Percentiles rank a stretch among this genome's conserved stretches.
These are phyloP conservation scores for Elsinoe arachidis DNA, from an alignment of 2,329 filamentous ascomycete genomes.

Conservation along the genomic window DNA sequence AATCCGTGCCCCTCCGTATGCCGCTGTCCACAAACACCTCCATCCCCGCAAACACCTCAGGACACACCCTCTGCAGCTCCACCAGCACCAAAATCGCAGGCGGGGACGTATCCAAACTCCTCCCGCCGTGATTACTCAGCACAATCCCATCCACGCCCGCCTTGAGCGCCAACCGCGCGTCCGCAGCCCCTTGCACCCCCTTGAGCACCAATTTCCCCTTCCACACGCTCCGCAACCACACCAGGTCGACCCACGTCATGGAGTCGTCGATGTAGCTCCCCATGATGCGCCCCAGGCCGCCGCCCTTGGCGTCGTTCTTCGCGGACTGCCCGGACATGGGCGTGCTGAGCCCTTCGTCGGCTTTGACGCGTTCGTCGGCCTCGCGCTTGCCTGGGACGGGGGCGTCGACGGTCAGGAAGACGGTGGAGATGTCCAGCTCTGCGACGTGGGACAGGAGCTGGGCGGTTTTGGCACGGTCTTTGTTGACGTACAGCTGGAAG, in stretches of 20 bases:
- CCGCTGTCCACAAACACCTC: constrained; percentile 59
- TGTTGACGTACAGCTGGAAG: constrained; percentile 57
- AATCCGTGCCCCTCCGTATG: constrained; percentile 55
- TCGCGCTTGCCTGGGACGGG: constrained; percentile 49
- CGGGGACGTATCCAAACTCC: constrained; percentile 43
- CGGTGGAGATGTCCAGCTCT: constrained; percentile 39
- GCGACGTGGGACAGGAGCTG: constrained; percentile 40
- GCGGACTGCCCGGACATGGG: constrained; percentile 44
- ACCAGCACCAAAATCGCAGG: constrained; percentile 52
- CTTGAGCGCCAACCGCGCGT: constrained; percentile 35
- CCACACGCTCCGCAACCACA: constrained; percentile 36
- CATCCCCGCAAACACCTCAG: constrained; percentile 50
- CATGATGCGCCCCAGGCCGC: constrained; percentile 48
- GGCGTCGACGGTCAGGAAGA: constrained; percentile 53
- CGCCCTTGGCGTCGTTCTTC: constrained; percentile 47
- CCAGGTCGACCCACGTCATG: constrained; percentile 42
- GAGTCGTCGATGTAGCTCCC: constrained; percentile 49
- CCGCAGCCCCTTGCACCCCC: constrained; percentile 34
- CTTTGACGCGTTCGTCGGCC: constrained; percentile 39
- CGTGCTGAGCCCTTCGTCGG: constrained; percentile 39
- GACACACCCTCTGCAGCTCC: constrained; percentile 54
- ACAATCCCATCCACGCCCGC: constrained; percentile 39
- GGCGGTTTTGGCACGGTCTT: constrained; percentile 44
- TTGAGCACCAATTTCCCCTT: constrained; percentile 37
- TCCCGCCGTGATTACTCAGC: constrained; percentile 45